Evolutionary conservation across 83 land plant species (phyloP), one percentile per base, ranked within the genome.

Genomic region (Picea mariana): DNA sequence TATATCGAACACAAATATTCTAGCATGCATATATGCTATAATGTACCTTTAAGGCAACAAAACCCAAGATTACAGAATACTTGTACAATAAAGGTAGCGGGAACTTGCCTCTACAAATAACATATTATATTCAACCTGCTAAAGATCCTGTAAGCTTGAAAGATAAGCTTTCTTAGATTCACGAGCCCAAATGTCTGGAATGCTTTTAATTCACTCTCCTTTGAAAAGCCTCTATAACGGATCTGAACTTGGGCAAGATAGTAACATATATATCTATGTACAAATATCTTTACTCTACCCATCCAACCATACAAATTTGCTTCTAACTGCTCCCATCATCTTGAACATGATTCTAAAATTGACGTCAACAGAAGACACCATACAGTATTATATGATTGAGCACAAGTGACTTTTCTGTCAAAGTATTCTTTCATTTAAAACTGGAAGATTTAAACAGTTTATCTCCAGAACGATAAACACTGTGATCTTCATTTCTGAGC

Each of bases 81-180:
- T 76, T 49, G 58, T 76, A 76, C 78, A 76, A 55, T 31, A 76
- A 60, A 52, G 38, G 61, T 12, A 73, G 27, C 59, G 21, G 77
- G 58, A 73, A 16, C 58, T n/a, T 76, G 34, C 78, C 26, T 13
- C 62, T 24, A 76, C 58, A 52, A 6, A 24, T 13, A 76, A 31
- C 13, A 24, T 55, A 21, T 16, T 2, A 27, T 76, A 21, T 76
- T 52, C 60, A 76, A 52, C 0, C 16, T 76, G 34, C 18, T 55
- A 44, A 52, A 75, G 49, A 44, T n/a, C 77, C 31, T 75, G 5
- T n/a, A 75, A 9, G 27, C 47, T 13, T 44, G 9, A 20, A 73
- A 8, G 55, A 21, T 49, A 76, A 16, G 58, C 26, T 55, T 76
- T 21, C 78, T 76, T 52, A 27, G 40, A 73, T 73, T n/a, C 77